Evolutionary conservation across 805 yeast species (phyloP), one percentile per base, ranked within the genome.

Genomic region (Hanseniaspora jakobsenii): DNA sequence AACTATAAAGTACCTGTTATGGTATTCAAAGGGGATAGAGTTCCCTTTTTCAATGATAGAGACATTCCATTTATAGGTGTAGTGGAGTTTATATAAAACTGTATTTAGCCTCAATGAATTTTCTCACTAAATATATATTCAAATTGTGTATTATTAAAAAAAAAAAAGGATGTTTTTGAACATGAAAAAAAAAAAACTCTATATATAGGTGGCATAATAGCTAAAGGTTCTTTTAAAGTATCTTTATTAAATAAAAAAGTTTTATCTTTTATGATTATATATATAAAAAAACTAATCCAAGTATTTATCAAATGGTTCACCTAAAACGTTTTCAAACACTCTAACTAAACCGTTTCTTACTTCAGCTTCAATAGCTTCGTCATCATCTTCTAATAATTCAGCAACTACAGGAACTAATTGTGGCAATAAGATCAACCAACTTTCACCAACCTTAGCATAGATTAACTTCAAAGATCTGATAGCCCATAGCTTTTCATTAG

Each of bases 331-430:
- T 62, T 91, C 98, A 47, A 91, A 78, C 5, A 83, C 95, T 55
- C 82, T 84, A 7, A 89, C 94, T 50, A 91, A 70, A 12, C 94
- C 94, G 28, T 78, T 72, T 64, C 95, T 78, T 3, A 86, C 95
- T 62, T 86, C 96, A 57, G 75, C 60, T 62, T 91, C 97, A 24
- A 91, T 95, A 38, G 73, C 77, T 61, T 91, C 98, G 50, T 87
- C 93, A 49, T 91, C 97, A 58, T 87, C 97, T 58, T 91, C 99
- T 50, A 91, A 69, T 47, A 91, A 66, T 64, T 91, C 99, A 6
- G 97, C 95, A 60, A 91, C 84, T 49, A 84, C 72, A 27, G 99
- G 99, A 50, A 91, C 94, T 53, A 91, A 71, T 58, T 87, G 95
- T 19, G 98, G 98, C 54, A 91, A 69, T 66, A 82, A 71, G 27